A percentile compares a stretch with the other conserved stretches of the same genome.
These are phyloP conservation scores for Suhomyces wounanorum DNA, from an alignment of 1,139 yeast genomes.

Conservation along the genomic window DNA sequence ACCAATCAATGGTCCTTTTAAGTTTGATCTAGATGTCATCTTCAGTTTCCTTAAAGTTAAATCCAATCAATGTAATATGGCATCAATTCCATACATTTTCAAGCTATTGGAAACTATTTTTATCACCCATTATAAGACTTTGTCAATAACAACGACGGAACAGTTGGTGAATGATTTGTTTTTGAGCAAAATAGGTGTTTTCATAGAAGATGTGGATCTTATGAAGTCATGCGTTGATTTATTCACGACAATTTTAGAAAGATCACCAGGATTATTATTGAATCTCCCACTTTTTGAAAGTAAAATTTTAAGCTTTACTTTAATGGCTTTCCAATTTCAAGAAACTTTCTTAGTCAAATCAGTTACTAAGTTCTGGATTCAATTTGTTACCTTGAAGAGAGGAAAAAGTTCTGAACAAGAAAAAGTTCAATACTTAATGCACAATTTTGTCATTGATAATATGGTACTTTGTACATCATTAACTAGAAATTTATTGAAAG, in stretches of 20 bases:
- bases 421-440: conserved; percentile 33
- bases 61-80: conserved; percentile 27
- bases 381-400: conserved; percentile 52
- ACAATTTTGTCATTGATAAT: conserved; percentile 17
- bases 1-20: conserved; percentile 58
- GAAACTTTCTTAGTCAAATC: conserved; percentile 71
- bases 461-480: conserved; percentile 41
- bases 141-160: conserved; percentile 33
- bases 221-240: conserved; percentile 47
- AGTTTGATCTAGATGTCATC: conserved; percentile 46
- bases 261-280: conserved; percentile 51
- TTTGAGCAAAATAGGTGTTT: conserved; percentile 30
- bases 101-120: conserved; percentile 45
- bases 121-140: conserved; percentile 30
- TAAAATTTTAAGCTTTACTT: conserved; percentile 41
- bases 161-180: conserved; percentile 33
- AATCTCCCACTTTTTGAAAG: conserved; percentile 34
- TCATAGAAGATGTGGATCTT: conserved; percentile 56
- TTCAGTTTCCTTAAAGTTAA: conserved; percentile 49
- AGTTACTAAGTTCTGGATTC: conserved; percentile 65
- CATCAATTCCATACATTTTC: conserved; percentile 43
- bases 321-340: conserved; percentile 50
- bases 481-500: conserved; percentile 30
- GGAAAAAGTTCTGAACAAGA: conserved; percentile 54
- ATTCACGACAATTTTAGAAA: conserved; percentile 49